Conservation (phyloP, 2,329 filamentous ascomycete genomes). For the Neoascochyta sp. region DNA sequence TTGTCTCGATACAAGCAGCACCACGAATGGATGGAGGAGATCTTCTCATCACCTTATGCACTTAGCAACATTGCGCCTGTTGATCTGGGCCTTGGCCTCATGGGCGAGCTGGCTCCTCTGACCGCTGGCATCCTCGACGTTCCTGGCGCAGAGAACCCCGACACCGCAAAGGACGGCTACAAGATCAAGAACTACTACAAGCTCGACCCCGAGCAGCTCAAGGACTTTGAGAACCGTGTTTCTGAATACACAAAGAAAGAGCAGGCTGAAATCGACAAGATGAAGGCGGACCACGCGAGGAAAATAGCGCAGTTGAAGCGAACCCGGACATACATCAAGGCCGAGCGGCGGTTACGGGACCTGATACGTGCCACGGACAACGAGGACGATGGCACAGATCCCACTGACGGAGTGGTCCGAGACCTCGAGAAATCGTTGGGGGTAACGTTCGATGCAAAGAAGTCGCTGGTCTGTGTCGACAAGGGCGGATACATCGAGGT, state of each 20-base stretch:
- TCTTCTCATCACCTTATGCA: conserved; percentile 84
- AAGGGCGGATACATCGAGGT: conserved; percentile 70
- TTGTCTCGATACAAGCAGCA: conserved; percentile 85
- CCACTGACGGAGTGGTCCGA: conserved; percentile 69
- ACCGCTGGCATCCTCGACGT: conserved; percentile 82
- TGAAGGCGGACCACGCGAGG: conserved; percentile 75
- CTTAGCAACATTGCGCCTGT: conserved; percentile 81
- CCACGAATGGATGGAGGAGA: conserved; percentile 98
- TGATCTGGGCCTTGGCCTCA: conserved; percentile 76
- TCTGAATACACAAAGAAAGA: conserved; percentile 68
- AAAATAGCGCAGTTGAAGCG: conserved; percentile 71
- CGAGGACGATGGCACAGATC: conserved; percentile 35
- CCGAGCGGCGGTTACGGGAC: conserved; percentile 71
- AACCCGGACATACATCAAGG: conserved; percentile 64
- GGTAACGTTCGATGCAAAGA: conserved; percentile 61
- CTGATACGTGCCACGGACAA: conserved; percentile 49
- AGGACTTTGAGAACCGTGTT: conserved; percentile 79
- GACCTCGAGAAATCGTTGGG: conserved; percentile 71
- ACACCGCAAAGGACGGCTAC: conserved; percentile 23
- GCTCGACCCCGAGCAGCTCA: conserved; percentile 71
- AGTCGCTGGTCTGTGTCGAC: conserved; percentile 66
- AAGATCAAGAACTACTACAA: conserved; percentile 57
- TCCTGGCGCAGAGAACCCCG: conserved; percentile 29
- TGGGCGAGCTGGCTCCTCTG: conserved; percentile 73
- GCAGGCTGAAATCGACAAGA: conserved; percentile 75